Evolutionary conservation across 345 rosid species (phyloP), one percentile per base, ranked within the genome.

Genomic region (Rubroshorea leprosula): DNA sequence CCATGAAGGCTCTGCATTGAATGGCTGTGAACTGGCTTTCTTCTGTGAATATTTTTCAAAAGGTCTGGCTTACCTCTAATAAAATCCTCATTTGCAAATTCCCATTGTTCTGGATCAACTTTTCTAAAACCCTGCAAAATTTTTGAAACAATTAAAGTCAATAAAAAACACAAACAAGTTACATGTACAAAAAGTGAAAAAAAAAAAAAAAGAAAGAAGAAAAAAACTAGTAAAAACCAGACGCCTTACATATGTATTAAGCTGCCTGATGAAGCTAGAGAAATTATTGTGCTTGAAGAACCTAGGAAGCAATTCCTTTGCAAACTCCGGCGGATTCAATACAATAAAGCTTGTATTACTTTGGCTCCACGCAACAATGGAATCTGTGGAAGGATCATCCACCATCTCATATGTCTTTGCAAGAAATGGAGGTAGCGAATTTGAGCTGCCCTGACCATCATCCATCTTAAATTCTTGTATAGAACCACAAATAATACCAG

Each of bases 191-290:
- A 27, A 44, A 2, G 26, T 39, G 7, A 49, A 52, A 52, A 29
- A 51, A 51, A 52, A 27, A 12, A 50, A 63, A 3, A 2, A 13
- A n/a, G n/a, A n/a, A n/a, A n/a, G n/a, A n/a, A n/a, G n/a, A n/a
- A 50, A 20, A 22, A 19, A 11, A 11, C 1, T 29, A 43, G 60
- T 17, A 19, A 51, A 71, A 58, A 13, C 20, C 24, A 60, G 39
- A 45, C 5, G 60, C 29, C 86, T 81, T 77, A 88, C 96, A 75
- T 88, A 88, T 67, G 96, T 90, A 52, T 94, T 94, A 48, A 94
- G 97, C 81, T 94, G 99, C 26, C 97, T 83, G 74, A 90, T 85
- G 70, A 93, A 93, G 68, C 99, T 93, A 0, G 99, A 87, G 72
- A 90, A 93, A 54, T 93, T 90, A 68, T 71, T 90, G 66, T 90